phyloP scores from a whole-genome alignment of 495 filamentous ascomycete species.

The Chaetomium fimeti region DNA sequence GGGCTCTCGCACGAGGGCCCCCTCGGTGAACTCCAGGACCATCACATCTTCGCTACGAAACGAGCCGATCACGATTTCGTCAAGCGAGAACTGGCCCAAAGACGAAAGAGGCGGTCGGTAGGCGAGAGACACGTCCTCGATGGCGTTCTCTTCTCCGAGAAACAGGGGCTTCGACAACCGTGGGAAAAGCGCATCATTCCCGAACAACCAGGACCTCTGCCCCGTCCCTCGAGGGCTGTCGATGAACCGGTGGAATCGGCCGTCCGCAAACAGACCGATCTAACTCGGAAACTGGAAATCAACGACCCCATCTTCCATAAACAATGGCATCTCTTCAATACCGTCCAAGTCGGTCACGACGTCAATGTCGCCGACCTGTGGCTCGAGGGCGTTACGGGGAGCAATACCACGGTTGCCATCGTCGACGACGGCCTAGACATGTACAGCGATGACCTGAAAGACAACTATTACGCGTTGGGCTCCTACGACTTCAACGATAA shows the following conservation, averaged over 20 bases:
- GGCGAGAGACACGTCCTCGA: conserved; percentile 62
- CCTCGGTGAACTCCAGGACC: conserved; percentile 74
- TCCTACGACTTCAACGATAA: conserved; percentile 96
- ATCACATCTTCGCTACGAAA: conserved; percentile 78
- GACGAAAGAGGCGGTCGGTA: conserved; percentile 58
- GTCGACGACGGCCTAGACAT: conserved; percentile 97
- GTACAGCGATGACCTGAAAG: conserved; percentile 90
- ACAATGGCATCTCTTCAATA: conserved; percentile 95
- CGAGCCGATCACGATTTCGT: conserved; percentile 64
- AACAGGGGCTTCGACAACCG: conserved; percentile 67
- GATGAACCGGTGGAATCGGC: conserved; percentile 46
- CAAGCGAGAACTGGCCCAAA: conserved; percentile 55
- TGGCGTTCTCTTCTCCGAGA: conserved; percentile 74
- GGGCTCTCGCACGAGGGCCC: conserved; percentile 80
- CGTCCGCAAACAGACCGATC: conserved; percentile 56
- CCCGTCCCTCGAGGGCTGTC: conserved; percentile 22
- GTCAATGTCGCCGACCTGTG: conserved; percentile 92
- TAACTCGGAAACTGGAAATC: conserved; percentile 67
- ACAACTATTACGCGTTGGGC: conserved; percentile 85
- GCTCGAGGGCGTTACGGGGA: conserved; percentile 87
- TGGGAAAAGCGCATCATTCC: conserved; percentile 74
- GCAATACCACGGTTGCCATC: conserved; percentile 85
- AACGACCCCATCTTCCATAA: conserved; percentile 85
- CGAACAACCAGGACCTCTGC: conserved; percentile 16
- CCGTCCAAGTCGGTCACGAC: conserved; percentile 78